Evolutionary conservation across 768 basidiomycete species (phyloP).

Genomic region (Lyophyllum shimeji): DNA sequence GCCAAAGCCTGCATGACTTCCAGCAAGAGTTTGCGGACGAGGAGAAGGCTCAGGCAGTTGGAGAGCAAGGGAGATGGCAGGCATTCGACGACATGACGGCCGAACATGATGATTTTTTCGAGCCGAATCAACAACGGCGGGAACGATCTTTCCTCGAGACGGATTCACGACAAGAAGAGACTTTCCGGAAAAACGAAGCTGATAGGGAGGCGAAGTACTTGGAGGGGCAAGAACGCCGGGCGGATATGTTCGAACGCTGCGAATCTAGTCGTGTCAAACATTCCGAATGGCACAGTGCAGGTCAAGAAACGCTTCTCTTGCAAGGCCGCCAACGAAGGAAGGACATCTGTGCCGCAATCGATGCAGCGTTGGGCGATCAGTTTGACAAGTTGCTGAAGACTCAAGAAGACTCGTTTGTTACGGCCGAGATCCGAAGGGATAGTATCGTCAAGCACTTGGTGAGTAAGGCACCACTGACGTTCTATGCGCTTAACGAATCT

Average conservation of each 20-base stretch:
- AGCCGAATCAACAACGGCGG: neutral
- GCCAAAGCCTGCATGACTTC: neutral
- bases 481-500: neutral
- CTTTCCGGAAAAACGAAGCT: neutral
- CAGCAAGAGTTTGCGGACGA: conserved; percentile 2
- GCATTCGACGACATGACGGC: neutral
- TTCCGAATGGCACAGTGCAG: neutral
- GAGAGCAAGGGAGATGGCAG: neutral
- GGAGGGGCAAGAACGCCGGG: neutral
- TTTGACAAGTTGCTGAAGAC: neutral
- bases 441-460: neutral
- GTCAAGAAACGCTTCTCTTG: neutral
- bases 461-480: neutral
- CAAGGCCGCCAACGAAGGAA: neutral
- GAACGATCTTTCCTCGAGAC: neutral
- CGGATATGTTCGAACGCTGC: neutral
- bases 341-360: neutral
- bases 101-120: neutral
- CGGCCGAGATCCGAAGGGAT: neutral
- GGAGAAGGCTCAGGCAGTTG: neutral
- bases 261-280: neutral
- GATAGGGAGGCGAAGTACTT: neutral
- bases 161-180: neutral
- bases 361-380: neutral
- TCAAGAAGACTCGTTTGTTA: neutral